A percentile compares a stretch with the other conserved stretches of the same genome.
Conservation (phyloP, 306 rosid species). For the Prunus armeniaca region DNA sequence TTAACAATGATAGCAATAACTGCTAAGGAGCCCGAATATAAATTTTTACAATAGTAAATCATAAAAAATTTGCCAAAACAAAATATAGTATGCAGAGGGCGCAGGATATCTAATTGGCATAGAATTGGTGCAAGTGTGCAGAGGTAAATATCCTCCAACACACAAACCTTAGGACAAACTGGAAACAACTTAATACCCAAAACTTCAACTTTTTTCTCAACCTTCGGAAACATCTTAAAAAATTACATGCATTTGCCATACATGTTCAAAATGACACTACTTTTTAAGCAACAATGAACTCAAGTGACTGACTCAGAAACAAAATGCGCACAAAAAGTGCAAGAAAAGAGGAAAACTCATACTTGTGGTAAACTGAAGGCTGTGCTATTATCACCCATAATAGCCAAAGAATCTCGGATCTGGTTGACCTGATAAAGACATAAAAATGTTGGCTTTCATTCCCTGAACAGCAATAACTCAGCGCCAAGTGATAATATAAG, state of each 20-base stretch:
- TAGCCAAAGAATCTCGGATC: conserved; percentile 89
- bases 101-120: not conserved
- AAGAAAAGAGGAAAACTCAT: conserved; percentile 26
- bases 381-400: conserved; percentile 94
- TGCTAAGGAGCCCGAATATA: not conserved
- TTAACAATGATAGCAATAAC: not conserved
- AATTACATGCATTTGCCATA: not conserved
- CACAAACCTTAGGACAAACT: not conserved
- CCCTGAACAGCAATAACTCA: conserved; percentile 17
- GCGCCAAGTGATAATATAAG: conserved; percentile 24
- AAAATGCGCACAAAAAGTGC: not conserved
- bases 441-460: conserved; percentile 23
- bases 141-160: not conserved
- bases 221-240: not conserved
- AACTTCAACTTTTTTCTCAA: not conserved
- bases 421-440: conserved; percentile 75
- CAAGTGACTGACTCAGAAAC: not conserved
- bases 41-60: not conserved
- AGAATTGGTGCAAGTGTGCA: not conserved
- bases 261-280: not conserved
- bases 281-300: not conserved
- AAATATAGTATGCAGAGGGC: not conserved
- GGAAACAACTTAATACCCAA: not conserved
- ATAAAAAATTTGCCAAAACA: not conserved
- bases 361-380: conserved; percentile 98